These are phyloP conservation scores for Calonectria hongkongensis DNA, from an alignment of 2,329 filamentous ascomycete species.

Conservation along the genomic window DNA sequence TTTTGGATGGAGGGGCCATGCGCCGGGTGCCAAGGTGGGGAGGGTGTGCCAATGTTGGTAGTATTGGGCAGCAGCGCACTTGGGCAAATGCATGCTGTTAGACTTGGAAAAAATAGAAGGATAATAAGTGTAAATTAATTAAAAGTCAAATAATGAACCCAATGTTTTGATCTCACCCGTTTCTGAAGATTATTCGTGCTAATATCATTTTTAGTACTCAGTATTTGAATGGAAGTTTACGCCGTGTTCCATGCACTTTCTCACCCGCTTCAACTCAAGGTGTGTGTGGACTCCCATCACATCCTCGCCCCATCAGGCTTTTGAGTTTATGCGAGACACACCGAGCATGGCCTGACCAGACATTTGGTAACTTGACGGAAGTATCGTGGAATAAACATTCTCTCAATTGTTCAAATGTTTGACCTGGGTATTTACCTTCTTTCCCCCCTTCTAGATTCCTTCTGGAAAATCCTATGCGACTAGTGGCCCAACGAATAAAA, in stretches of 20 bases:
- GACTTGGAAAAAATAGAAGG: no score
- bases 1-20: slow-evolving; percentile 38
- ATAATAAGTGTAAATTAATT: no score
- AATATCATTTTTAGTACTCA: no score
- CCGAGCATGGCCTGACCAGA: slow-evolving; percentile 17
- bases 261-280: no score
- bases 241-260: no score
- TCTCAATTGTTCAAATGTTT: background rate
- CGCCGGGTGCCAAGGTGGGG: slow-evolving; percentile 57
- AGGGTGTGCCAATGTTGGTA: slow-evolving; percentile 46
- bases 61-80: background rate
- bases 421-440: background rate
- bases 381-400: background rate
- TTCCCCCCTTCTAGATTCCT: background rate
- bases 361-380: background rate
- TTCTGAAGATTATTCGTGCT: no score
- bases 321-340: slow-evolving; percentile 14
- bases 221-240: no score
- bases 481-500: slow-evolving; percentile 39
- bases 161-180: no score
- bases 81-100: no score
- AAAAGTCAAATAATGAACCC: no score
- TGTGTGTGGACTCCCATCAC: slow-evolving; percentile 27
- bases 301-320: background rate
- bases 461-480: no score